phyloP scores from a whole-genome alignment of 1,284 basidiomycete species.

The Austroboletus rostrupii region DNA sequence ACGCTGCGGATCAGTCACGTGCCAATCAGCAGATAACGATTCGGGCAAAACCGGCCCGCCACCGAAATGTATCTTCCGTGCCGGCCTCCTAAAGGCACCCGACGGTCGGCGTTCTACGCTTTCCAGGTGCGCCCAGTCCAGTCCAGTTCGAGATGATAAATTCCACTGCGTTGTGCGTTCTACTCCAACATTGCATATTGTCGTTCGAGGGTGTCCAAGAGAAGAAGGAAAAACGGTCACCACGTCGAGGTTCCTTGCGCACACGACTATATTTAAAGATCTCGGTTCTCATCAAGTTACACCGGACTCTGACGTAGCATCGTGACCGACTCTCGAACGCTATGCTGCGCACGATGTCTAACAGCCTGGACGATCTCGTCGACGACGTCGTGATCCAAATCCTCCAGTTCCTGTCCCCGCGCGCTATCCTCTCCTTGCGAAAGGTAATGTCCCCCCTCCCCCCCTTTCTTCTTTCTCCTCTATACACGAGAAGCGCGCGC shows the following conservation, averaged over 20 bases:
- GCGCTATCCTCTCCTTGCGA: constrained; percentile 19
- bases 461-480: neutral
- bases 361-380: constrained; percentile 22
- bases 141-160: too few relatives aligned
- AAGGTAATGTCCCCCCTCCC: constrained; percentile 17
- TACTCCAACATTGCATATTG: too few relatives aligned
- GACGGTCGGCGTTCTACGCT: too few relatives aligned
- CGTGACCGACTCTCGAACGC: neutral
- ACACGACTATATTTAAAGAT: neutral
- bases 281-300: neutral
- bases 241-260: neutral
- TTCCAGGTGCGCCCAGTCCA: too few relatives aligned
- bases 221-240: too few relatives aligned
- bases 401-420: constrained; percentile 12
- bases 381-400: constrained; percentile 24
- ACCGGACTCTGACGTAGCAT: neutral
- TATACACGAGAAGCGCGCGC: neutral
- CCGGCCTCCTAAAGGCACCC: too few relatives aligned
- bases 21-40: too few relatives aligned
- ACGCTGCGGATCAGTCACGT: too few relatives aligned
- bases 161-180: too few relatives aligned
- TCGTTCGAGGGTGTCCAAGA: too few relatives aligned
- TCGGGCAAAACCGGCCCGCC: too few relatives aligned
- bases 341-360: neutral
- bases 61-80: too few relatives aligned